Conservation (phyloP, 176 grass and related monocot species). For the Oryza officinalis region DNA sequence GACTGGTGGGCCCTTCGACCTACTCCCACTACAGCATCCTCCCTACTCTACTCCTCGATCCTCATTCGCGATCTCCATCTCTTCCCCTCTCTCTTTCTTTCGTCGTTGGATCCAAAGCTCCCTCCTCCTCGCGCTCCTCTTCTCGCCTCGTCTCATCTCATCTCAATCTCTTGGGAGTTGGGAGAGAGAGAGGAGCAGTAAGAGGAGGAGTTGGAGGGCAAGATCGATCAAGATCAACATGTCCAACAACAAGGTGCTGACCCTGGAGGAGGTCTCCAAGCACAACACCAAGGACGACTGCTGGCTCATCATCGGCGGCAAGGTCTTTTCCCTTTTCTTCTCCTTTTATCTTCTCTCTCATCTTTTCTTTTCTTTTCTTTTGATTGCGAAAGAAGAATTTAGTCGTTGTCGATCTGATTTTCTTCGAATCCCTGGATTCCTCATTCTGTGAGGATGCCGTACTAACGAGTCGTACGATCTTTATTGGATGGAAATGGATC, state of each 20-base stretch:
- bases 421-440: not conserved
- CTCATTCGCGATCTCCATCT: no score
- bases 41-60: no score
- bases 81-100: not conserved
- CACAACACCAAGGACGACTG: constrained; percentile 63
- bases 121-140: no score
- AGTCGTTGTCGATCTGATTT: not conserved
- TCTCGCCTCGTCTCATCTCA: not conserved
- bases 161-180: not conserved
- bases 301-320: constrained; percentile 60
- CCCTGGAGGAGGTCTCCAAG: constrained; percentile 51
- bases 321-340: constrained; percentile 11
- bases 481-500: not conserved
- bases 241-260: constrained; percentile 36
- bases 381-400: no score
- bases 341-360: no score
- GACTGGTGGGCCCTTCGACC: not conserved
- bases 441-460: no score
- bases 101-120: constrained; percentile 1
- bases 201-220: not conserved
- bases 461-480: not conserved
- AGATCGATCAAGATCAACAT: not conserved
- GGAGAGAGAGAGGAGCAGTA: no score
- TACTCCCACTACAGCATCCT: not conserved
- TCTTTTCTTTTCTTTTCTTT: not conserved